Base-by-base conservation (phyloP, 2,329 filamentous ascomycete genomes). In the Trichophyton mentagrophytes region DNA sequence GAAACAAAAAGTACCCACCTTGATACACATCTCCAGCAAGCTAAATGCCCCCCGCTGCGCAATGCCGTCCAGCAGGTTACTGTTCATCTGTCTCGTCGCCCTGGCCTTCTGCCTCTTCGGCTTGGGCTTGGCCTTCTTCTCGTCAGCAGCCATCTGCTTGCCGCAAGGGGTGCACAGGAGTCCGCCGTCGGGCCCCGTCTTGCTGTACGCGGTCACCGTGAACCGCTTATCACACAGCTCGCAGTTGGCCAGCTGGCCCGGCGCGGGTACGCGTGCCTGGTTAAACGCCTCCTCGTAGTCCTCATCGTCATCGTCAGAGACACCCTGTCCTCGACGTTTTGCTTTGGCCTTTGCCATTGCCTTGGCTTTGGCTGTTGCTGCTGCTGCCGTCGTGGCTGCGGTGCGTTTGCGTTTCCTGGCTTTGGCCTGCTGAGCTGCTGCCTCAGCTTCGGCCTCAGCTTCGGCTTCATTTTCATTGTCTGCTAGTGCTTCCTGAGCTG, bases 191-290 rank as follows among this genome's bases (percentile, higher is more conserved):
- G 89, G 87, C 0, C 88, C 90, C 30, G 85, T 82, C 65, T 90
- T 87, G 64, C 87, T 90, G 75, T 96, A 96, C 0, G 89, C 82
- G 0, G 92, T 96, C 51, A 97, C 91, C 0, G 90, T 96, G 69
- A 97, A 97, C 42, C 90, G 85, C 64, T 93, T 95, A 49, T 82
- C 80, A 72, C 92, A 97, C 2, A 85, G 76, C 64, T 88, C 90
- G 70, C 92, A 97, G 66, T 96, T 91, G 64, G 88, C 90, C 69
- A 92, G 83, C 72, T 97, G 92, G 1, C 89, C 90, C 1, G 90
- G 88, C n/a, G 86, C 71, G 1, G 85, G 85, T 27, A 70, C 71
- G 22, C 71, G 67, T 66, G 83, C 84, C 66, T 80, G 78, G 70
- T 82, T 78, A 73, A 82, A 78, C 67, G 83, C 80, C 59, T 80